Evolutionary conservation across 2,329 filamentous ascomycete species (phyloP).

Genomic region (Didymella keratinophila): DNA sequence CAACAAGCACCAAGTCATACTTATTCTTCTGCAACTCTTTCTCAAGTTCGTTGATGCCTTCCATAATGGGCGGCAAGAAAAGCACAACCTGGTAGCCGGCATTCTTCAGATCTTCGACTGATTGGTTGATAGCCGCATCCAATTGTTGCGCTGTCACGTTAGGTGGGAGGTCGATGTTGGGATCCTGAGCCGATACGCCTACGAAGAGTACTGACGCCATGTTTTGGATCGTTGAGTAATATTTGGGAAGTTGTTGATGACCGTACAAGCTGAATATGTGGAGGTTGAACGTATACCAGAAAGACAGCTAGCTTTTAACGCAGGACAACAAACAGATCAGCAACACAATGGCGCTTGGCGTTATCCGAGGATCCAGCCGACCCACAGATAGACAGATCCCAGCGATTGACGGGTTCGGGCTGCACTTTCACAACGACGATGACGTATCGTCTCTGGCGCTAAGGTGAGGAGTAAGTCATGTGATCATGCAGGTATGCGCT

Average conservation of each 20-base stretch:
- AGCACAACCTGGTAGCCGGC: conserved; percentile 6
- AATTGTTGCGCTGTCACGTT: not conserved
- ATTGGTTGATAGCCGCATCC: not conserved
- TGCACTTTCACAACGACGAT: not conserved
- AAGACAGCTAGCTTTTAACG: not conserved
- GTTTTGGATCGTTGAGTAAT: too few relatives aligned
- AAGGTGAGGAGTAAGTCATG: conserved; percentile 7
- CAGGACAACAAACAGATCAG: not conserved
- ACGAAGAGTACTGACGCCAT: conserved; percentile 8
- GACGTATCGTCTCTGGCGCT: not conserved
- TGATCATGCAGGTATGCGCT: not conserved
- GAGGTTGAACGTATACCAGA: not conserved
- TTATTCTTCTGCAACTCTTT: conserved; percentile 2
- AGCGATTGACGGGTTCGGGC: not conserved
- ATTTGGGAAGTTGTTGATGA: not conserved
- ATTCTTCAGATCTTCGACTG: not conserved
- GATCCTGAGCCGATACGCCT: not conserved
- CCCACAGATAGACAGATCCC: not conserved
- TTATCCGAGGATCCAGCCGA: not conserved
- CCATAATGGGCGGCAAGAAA: conserved; percentile 4
- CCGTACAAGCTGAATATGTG: not conserved
- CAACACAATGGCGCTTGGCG: not conserved
- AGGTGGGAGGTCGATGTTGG: conserved; percentile 1
- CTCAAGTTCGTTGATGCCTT: conserved; percentile 3
- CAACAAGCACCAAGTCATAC: conserved; percentile 6